These are phyloP conservation scores for Celoporthe dispersa DNA, from an alignment of 2,329 filamentous ascomycete species.

Conservation along the genomic window DNA sequence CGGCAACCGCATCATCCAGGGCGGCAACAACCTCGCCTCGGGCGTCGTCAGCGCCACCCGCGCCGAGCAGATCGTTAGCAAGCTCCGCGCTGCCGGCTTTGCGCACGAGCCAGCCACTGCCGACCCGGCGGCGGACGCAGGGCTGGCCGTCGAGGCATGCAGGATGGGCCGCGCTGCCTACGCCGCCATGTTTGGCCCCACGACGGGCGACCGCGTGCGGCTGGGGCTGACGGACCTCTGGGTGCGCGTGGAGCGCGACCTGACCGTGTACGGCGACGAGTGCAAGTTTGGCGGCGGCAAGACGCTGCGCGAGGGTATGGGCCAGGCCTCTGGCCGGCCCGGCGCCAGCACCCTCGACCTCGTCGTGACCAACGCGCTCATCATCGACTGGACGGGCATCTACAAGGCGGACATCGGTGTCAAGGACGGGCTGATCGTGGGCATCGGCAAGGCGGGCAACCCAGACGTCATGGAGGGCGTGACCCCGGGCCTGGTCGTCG, in stretches of 20 bases:
- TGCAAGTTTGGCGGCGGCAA: constrained; percentile 96
- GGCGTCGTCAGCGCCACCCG: constrained; percentile 70
- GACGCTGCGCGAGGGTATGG: constrained; percentile 93
- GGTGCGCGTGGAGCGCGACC: constrained; percentile 86
- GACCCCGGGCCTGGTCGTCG: constrained; percentile 76
- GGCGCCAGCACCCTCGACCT: constrained; percentile 79
- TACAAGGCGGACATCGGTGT: constrained; percentile 97
- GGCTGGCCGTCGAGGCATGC: constrained; percentile 61
- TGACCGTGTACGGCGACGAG: constrained; percentile 87
- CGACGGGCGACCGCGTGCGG: constrained; percentile 81
- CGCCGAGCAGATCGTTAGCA: constrained; percentile 67
- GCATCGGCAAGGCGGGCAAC: constrained; percentile 93
- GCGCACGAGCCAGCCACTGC: constrained; percentile 73
- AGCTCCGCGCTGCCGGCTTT: constrained; percentile 75
- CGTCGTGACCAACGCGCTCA: constrained; percentile 85
- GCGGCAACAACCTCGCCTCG: constrained; percentile 79
- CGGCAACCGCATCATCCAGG: constrained; percentile 77
- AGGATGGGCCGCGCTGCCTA: constrained; percentile 81
- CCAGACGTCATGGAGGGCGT: constrained; percentile 97
- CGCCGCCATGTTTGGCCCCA: constrained; percentile 89
- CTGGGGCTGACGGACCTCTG: constrained; percentile 86
- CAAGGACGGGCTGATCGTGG: constrained; percentile 83
- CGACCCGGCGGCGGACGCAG: constrained; percentile 46
- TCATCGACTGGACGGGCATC: constrained; percentile 90
- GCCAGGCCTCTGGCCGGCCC: constrained; percentile 78